Evolutionary conservation across 345 rosid species (phyloP), one percentile per base, ranked within the genome.

Genomic region (Rhodamnia argentea): DNA sequence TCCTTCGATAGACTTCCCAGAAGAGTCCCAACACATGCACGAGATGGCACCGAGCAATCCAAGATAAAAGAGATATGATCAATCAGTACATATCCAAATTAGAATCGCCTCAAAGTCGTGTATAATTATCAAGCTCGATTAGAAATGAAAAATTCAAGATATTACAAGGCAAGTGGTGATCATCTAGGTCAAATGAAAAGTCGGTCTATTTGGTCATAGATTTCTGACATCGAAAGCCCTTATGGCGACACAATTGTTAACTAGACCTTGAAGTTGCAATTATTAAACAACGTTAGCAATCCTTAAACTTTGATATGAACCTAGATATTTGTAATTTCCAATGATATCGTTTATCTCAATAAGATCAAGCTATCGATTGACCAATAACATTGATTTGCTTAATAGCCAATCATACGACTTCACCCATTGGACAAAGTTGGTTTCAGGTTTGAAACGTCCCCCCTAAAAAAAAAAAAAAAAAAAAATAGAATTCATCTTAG

Each of bases 21-120:
- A 26, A 32, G 32, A n/a, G 54, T 59, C 32, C 16, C 16, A 16
- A 59, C 70, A 59, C 70, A 59, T n/a, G 32, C 32, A 59, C 16
- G 4, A n/a, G 32, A 59, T 13, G 64, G 32, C 18, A 8, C 32
- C 70, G 14, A 26, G 32, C 32, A 59, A n/a, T 13, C 4, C 32
- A 27, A 14, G 6, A n/a, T n/a, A n/a, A 59, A 26, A 6, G 27
- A 15, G n/a, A 59, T 14, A 52, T 52, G 54, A 59, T 59, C 70
- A 59, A 13, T 59, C 64, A 59, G 12, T n/a, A 2, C 2, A n/a
- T 59, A n/a, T 59, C 14, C 32, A 59, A 59, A 59, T 60, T 60
- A 94, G 92, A 83, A 93, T 89, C 9, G 91, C 70, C 95, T 93
- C 92, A 84, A 42, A 58, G 2, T 26, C 26, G 10, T 64, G 64